Percentiles rank a stretch among this genome's conserved stretches.
Evolutionary conservation across 495 filamentous ascomycete species (phyloP).

Genomic region (Penicillium arizonense): DNA sequence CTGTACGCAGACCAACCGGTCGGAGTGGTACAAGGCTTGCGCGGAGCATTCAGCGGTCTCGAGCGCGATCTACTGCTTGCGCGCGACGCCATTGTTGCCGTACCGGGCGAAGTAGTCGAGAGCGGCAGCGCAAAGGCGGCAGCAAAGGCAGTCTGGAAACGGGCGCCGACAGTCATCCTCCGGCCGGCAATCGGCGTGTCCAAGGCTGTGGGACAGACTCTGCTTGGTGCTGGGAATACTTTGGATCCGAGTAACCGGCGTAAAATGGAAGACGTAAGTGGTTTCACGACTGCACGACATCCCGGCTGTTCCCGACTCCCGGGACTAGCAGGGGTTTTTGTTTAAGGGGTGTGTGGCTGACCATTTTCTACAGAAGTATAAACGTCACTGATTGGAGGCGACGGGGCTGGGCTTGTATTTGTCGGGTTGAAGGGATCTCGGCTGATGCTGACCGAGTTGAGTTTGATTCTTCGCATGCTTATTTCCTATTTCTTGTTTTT

Average conservation of each 20-base stretch:
- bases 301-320: no score
- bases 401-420: neutral
- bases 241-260: slow-evolving; percentile 81
- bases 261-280: slow-evolving; percentile 82
- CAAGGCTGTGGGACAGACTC: slow-evolving; percentile 83
- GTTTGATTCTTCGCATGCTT: neutral
- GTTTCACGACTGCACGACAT: no score
- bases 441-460: no score
- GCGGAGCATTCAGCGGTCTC: slow-evolving; percentile 76
- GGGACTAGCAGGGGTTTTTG: neutral
- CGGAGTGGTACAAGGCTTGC: slow-evolving; percentile 79
- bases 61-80: slow-evolving; percentile 83
- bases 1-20: slow-evolving; percentile 92
- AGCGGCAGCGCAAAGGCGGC: slow-evolving; percentile 79
- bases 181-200: slow-evolving; percentile 86
- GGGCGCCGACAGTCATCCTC: slow-evolving; percentile 87
- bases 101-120: slow-evolving; percentile 88
- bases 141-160: slow-evolving; percentile 72
- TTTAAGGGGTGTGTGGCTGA: slow-evolving; percentile 4
- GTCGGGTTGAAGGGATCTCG: no score
- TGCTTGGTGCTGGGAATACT: slow-evolving; percentile 91
- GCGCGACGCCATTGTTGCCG: slow-evolving; percentile 89
- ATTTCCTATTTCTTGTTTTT: slow-evolving; percentile 8
- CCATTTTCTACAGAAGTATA: slow-evolving; percentile 36
- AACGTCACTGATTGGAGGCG: slow-evolving; percentile 31